Evolutionary conservation across 805 yeast species (phyloP).

Genomic region (Kodamaea hsintzibuensis): DNA sequence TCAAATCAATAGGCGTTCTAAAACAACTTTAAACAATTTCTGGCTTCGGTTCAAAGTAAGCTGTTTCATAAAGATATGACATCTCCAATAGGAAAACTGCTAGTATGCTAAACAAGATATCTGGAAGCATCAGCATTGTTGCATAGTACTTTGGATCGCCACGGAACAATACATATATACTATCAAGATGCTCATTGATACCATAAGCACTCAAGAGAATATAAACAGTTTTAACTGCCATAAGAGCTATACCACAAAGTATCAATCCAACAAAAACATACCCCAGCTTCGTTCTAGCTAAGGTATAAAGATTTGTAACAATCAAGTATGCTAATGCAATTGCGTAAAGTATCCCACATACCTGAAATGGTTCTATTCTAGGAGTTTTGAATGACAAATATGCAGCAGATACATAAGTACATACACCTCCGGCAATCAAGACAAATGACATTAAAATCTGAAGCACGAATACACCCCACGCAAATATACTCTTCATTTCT

Average conservation of each 20-base stretch:
- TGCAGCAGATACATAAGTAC: background rate
- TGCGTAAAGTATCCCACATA: background rate
- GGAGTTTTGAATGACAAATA: background rate
- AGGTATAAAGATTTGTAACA: background rate
- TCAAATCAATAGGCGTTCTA: too few relatives aligned
- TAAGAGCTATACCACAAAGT: background rate
- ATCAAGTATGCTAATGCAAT: background rate
- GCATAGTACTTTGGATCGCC: background rate
- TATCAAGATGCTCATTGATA: background rate
- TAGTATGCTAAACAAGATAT: background rate
- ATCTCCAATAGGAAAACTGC: too few relatives aligned
- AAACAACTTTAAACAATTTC: too few relatives aligned
- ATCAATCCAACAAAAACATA: background rate
- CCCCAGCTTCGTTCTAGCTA: background rate
- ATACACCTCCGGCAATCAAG: background rate
- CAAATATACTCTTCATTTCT: too few relatives aligned
- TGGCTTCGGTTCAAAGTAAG: too few relatives aligned
- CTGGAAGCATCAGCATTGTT: background rate
- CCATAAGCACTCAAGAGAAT: background rate
- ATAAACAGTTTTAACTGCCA: background rate
- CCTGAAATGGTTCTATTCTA: background rate
- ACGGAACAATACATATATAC: background rate
- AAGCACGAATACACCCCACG: background rate
- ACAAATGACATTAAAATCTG: too few relatives aligned
- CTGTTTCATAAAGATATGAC: too few relatives aligned